Evolutionary conservation across 2,329 filamentous ascomycete species (phyloP), one percentile per base, ranked within the genome.

Genomic region (Tolypocladium amazonense): DNA sequence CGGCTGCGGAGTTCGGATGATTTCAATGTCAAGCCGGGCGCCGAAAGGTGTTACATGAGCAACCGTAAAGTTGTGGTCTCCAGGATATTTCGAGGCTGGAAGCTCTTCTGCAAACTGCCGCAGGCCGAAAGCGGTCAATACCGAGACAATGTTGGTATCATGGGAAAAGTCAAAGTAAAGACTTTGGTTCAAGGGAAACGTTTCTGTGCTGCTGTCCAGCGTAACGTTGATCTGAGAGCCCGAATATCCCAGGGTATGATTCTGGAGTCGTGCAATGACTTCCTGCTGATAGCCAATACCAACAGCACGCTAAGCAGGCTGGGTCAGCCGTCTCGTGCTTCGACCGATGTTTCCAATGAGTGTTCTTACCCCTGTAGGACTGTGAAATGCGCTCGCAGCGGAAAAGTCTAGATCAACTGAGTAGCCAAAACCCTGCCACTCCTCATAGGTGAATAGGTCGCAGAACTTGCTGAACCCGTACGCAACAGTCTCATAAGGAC

Each of bases 121-220:
- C 55, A 92, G 77, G 1, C 88, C 88, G 62, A 92, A 88, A 0
- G 89, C 88, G 0, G 87, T 85, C 4, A 92, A 75, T 63, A 91
- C 82, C 33, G 81, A 81, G 65, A 87, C 77, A 61, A 90, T 89
- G 69, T 88, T 89, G 38, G 86, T 88, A 72, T 92, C 89, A 71
- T 92, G 89, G 20, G 83, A 86, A 70, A 92, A 92, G 75, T 92
- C 89, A 56, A 92, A 82, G 71, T 91, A 90, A 20, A 92, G 77
- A 27, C 77, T 81, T 69, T 92, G 89, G 68, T 90, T 83, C 4
- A 89, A 73, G 0, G 89, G 89, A 70, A 92, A 92, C 0, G 88
- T 92, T 41, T 76, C 76, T 0, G 79, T 79, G 71, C 81, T 89
- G 68, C 79, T 83, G 74, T 89, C 87, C 37, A 90, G 80, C 0